A percentile compares a stretch with the other conserved stretches of the same genome.
Evolutionary conservation across 2,329 filamentous ascomycete species (phyloP).

Genomic region (Calonectria multiphialidica): DNA sequence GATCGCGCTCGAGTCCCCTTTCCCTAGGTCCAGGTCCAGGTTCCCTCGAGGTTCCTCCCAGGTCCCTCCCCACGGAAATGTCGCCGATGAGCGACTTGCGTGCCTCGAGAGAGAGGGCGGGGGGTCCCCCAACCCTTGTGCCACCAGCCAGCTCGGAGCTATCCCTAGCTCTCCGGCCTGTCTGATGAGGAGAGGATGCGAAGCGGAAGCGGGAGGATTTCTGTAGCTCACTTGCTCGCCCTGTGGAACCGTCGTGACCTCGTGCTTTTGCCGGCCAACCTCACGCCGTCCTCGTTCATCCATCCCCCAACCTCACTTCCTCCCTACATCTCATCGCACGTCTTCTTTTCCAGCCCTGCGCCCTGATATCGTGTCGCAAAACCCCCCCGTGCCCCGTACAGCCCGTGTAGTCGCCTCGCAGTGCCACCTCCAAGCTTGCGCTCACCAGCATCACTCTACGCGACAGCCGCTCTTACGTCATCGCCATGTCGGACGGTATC

Average conservation of each 20-base stretch:
- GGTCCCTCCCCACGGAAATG: conserved; percentile 39
- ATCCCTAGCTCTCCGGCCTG: conserved; percentile 21
- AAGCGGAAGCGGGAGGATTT: conserved; percentile 4
- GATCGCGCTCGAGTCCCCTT: conserved; percentile 14
- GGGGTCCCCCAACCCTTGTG: conserved; percentile 30
- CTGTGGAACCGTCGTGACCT: conserved; percentile 49
- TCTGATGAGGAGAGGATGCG: conserved; percentile 14
- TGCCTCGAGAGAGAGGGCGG: conserved; percentile 17
- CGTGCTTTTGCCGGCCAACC: conserved; percentile 41
- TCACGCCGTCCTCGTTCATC: conserved; percentile 38
- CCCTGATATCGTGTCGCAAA: conserved; percentile 22
- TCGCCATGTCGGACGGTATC: conserved; percentile 51
- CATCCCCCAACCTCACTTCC: conserved; percentile 36
- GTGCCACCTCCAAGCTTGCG: conserved; percentile 23
- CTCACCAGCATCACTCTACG: conserved; percentile 27
- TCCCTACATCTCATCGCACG: conserved; percentile 31
- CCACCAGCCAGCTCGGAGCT: conserved; percentile 41
- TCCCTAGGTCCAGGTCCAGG: conserved; percentile 16
- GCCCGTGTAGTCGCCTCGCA: conserved; percentile 22
- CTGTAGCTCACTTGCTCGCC: conserved; percentile 20
- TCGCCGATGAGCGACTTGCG: conserved; percentile 40
- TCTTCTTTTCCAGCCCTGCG: conserved; percentile 19
- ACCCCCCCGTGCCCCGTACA: conserved; percentile 14
- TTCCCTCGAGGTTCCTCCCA: conserved; percentile 24
- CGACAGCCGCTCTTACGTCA: conserved; percentile 47